Conservation (phyloP, 345 rosid genomes). For the Eucalyptus marginata region DNA sequence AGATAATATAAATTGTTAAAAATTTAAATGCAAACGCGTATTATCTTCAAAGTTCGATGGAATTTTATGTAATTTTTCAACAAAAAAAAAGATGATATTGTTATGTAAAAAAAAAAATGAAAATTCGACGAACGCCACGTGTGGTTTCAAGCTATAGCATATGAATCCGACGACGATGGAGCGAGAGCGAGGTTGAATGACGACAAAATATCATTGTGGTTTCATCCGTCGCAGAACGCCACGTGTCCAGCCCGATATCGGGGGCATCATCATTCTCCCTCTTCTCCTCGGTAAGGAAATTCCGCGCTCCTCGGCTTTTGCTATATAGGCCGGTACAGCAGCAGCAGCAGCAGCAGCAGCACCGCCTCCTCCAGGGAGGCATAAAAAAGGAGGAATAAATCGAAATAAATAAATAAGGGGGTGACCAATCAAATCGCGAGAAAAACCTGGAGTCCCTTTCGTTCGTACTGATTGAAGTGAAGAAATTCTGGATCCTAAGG, state of each 20-base stretch:
- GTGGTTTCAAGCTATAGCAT: background rate
- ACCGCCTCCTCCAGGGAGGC: background rate
- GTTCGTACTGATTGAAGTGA: background rate
- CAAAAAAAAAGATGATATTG: background rate
- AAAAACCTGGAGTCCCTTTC: background rate
- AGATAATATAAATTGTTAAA: background rate
- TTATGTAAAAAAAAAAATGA: background rate
- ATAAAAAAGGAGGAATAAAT: background rate
- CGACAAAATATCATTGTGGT: background rate
- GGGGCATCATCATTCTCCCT: background rate
- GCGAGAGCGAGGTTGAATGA: background rate
- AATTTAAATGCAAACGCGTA: background rate
- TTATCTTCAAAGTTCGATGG: background rate
- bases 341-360: background rate
- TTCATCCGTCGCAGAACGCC: background rate
- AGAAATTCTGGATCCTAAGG: background rate
- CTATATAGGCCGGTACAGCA: background rate
- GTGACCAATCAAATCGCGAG: background rate
- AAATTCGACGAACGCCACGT: background rate
- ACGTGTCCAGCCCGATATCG: background rate
- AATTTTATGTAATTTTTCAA: background rate
- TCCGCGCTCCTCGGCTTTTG: background rate
- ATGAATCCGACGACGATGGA: background rate
- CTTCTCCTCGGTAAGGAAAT: background rate
- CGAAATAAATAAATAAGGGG: background rate